A percentile compares a stretch with the other conserved stretches of the same genome.
Conservation (phyloP, 139 green algal species). For the Asterochloris erici region DNA sequence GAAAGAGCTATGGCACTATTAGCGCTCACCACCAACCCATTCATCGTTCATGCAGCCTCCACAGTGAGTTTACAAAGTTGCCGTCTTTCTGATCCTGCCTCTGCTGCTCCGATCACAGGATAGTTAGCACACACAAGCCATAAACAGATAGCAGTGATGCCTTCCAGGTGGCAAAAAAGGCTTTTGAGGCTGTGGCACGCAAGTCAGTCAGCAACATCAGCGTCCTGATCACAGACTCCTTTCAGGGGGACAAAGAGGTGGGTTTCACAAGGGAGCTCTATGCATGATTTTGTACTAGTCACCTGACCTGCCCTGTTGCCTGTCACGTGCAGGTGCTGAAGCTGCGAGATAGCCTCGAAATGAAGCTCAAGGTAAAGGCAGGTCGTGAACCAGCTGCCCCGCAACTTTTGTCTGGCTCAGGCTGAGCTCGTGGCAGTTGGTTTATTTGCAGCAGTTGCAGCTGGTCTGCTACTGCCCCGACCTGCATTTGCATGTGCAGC, state of each 20-base stretch:
- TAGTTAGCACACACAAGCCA: neutral
- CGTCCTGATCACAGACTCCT: slow-evolving; percentile 1
- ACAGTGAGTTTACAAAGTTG: neutral
- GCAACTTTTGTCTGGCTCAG: too few relatives aligned
- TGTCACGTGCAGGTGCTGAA: slow-evolving; percentile 2
- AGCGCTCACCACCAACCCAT: slow-evolving; percentile 2
- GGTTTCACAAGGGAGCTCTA: neutral
- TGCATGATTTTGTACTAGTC: neutral
- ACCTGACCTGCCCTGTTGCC: neutral
- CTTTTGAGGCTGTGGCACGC: slow-evolving; percentile 13
- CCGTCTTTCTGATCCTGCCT: neutral
- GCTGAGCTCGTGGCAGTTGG: too few relatives aligned
- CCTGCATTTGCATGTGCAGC: too few relatives aligned
- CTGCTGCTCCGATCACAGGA: neutral
- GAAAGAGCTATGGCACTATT: neutral
- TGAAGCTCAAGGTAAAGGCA: neutral
- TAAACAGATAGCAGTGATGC: neutral
- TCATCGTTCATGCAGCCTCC: neutral
- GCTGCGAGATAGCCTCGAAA: slow-evolving; percentile 9
- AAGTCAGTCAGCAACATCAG: slow-evolving; percentile 6
- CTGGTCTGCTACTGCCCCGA: too few relatives aligned
- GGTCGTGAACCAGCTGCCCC: too few relatives aligned
- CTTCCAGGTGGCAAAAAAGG: slow-evolving; percentile 17
- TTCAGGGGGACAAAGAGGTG: slow-evolving; percentile 13
- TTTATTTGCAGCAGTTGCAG: too few relatives aligned